A percentile compares a stretch with the other conserved stretches of the same genome.
Evolutionary conservation across 352 stramenopile genomes (phyloP).

Genomic region (Elongisporangium undulatum): DNA sequence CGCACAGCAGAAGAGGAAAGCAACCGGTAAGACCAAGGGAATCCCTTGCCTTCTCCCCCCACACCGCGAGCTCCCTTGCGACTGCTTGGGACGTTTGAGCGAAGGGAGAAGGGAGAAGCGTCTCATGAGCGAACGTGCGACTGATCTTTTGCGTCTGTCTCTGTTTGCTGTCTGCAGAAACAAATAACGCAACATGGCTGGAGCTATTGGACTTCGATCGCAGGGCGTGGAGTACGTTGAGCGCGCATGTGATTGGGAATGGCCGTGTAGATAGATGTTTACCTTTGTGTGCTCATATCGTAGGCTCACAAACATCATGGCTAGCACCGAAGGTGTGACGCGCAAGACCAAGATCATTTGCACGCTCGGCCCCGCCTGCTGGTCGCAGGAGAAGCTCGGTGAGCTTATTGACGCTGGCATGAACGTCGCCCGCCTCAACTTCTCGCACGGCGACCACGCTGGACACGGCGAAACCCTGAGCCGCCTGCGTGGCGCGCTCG

Average conservation of each 20-base stretch:
- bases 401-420: conserved; percentile 90
- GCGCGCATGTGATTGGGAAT: too few species aligned
- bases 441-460: conserved; percentile 97
- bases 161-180: conserved; percentile 1
- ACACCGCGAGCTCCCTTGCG: neutral
- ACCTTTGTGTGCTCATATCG: neutral
- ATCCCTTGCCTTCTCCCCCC: neutral
- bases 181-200: conserved; percentile 23
- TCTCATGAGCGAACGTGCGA: neutral
- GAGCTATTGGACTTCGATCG: conserved; percentile 39
- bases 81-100: neutral
- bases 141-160: neutral
- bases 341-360: conserved; percentile 92
- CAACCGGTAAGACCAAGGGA: neutral
- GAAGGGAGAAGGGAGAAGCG: neutral
- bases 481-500: conserved; percentile 55
- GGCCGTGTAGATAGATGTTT: neutral
- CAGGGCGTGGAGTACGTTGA: conserved; percentile 38
- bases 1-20: neutral
- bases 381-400: conserved; percentile 92
- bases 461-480: conserved; percentile 69
- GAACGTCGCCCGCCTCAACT: conserved; percentile 98
- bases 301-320: conserved; percentile 29
- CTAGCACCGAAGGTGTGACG: conserved; percentile 16
- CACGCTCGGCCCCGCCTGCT: conserved; percentile 88